These are phyloP conservation scores for Schizochytrium sp. DNA, from an alignment of 108 stramenopile genomes.

Conservation along the genomic window DNA sequence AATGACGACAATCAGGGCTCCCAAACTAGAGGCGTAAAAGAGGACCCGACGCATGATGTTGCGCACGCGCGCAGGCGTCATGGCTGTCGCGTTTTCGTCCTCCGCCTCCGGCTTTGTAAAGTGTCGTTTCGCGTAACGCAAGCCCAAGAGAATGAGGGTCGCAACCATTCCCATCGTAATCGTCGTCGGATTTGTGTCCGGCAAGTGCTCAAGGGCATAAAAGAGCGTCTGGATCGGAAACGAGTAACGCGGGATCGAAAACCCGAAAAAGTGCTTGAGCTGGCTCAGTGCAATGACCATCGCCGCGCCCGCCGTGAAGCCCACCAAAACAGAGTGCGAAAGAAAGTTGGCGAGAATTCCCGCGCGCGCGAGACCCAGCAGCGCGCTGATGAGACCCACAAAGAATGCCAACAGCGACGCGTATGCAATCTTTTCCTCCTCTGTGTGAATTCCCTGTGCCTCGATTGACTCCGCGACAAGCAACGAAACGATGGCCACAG, in stretches of 20 bases:
- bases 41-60: not conserved
- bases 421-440: not conserved
- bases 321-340: constrained; percentile 67
- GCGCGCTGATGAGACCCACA: constrained; percentile 46
- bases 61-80: not conserved
- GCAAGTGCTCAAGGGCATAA: constrained; percentile 40
- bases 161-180: constrained; percentile 46
- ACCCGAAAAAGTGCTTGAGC: constrained; percentile 68
- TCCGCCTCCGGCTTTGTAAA: not conserved
- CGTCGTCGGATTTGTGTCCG: constrained; percentile 52
- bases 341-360: constrained; percentile 69
- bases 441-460: not conserved
- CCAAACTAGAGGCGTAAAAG: constrained; percentile 29
- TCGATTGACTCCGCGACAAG: not conserved
- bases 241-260: constrained; percentile 34
- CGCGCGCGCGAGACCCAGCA: constrained; percentile 42
- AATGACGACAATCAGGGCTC: constrained; percentile 45
- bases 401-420: constrained; percentile 52
- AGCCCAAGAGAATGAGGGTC: constrained; percentile 27
- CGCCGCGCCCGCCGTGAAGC: constrained; percentile 74
- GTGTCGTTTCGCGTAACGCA: constrained; percentile 29
- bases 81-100: not conserved
- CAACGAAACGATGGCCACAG: constrained; percentile 60
- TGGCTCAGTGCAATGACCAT: constrained; percentile 73
- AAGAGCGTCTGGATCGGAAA: constrained; percentile 38